Evolutionary conservation across 768 basidiomycete genomes (phyloP).

Genomic region (Dendrothele bispora): DNA sequence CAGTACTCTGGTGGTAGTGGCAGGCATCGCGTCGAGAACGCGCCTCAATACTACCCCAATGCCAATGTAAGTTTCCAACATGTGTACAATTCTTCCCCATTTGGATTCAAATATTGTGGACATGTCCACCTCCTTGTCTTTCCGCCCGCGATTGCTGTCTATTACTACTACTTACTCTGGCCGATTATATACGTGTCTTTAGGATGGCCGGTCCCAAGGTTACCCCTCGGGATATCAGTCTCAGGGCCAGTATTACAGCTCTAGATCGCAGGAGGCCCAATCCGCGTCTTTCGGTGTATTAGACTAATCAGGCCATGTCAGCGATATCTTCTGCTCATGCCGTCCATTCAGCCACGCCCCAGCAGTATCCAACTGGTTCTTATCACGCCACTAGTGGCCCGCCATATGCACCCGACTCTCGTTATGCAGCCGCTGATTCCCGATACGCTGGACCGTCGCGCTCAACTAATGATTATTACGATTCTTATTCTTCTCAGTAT

Average conservation of each 20-base stretch:
- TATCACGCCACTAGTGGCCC: background rate
- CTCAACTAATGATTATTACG: background rate
- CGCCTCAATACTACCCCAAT: no score
- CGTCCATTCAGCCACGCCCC: background rate
- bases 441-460: background rate
- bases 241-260: no score
- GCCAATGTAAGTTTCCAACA: no score
- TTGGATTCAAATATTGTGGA: no score
- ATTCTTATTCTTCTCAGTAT: background rate
- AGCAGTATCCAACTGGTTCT: no score
- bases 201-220: no score
- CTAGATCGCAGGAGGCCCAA: background rate
- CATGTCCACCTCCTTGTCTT: no score
- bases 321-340: constrained; percentile 5
- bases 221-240: no score
- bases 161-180: constrained; percentile 4
- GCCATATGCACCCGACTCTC: background rate
- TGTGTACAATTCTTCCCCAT: no score
- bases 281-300: constrained; percentile 7
- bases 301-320: constrained; percentile 10
- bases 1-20: no score
- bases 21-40: no score
- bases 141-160: background rate
- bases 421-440: background rate
- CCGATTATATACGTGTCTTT: no score